A percentile compares a stretch with the other conserved stretches of the same genome.
Conservation (phyloP, 257 asterid species). For the Verbena officinalis region DNA sequence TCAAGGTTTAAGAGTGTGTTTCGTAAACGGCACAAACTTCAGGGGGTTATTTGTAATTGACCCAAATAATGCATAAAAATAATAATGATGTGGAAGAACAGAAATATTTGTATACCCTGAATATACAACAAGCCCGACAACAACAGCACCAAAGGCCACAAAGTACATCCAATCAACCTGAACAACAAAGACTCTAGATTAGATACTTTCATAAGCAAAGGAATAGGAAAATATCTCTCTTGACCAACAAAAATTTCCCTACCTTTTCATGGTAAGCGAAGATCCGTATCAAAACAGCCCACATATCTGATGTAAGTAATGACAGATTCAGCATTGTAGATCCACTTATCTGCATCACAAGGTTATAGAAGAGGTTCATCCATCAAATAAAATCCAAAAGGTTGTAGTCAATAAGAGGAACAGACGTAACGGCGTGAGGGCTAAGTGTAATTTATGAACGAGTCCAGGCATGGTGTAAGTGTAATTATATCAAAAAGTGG, state of each 20-base stretch:
- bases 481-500: too few species aligned
- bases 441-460: too few species aligned
- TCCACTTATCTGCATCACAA: conserved; percentile 74
- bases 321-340: conserved; percentile 87
- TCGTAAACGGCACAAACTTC: too few species aligned
- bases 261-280: conserved; percentile 95
- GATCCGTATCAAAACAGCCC: conserved; percentile 92
- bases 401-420: not conserved
- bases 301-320: conserved; percentile 92
- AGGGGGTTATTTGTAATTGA: too few species aligned
- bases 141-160: conserved; percentile 80
- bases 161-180: conserved; percentile 98
- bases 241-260: not conserved
- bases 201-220: not conserved
- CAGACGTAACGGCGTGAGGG: too few species aligned
- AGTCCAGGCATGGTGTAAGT: too few species aligned
- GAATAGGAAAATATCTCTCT: not conserved
- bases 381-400: not conserved
- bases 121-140: conserved; percentile 72
- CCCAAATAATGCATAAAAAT: too few species aligned
- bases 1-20: too few species aligned
- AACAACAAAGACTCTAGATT: conserved; percentile 27
- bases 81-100: too few species aligned
- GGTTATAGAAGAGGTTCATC: not conserved
- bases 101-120: conserved; percentile 59